Conservation (phyloP, 805 yeast species). For the Yarrowia yakushimensis region DNA sequence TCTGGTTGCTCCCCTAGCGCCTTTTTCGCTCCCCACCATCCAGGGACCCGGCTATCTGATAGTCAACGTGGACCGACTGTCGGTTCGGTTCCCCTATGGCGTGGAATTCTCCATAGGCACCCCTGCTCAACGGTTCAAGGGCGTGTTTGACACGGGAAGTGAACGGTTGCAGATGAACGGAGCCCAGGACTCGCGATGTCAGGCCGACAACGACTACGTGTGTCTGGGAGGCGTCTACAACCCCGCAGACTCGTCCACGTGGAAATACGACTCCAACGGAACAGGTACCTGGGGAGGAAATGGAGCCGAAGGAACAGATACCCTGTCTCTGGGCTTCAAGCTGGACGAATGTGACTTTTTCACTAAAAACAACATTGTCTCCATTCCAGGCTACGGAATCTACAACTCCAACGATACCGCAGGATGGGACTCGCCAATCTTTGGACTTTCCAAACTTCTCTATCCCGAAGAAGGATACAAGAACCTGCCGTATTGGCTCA, state of each 20-base stretch:
- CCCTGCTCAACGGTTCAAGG: constrained; percentile 2
- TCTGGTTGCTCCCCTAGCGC: background rate
- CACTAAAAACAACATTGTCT: background rate
- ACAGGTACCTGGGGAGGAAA: constrained; percentile 17
- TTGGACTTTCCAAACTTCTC: constrained; percentile 4
- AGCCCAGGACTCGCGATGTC: constrained; percentile 7
- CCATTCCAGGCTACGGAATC: constrained; percentile 8
- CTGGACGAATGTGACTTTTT: background rate
- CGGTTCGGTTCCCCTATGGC: constrained; percentile 16
- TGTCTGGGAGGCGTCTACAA: constrained; percentile 17
- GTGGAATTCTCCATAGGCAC: constrained; percentile 17
- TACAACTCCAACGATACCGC: constrained; percentile 18
- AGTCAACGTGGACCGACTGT: constrained; percentile 11
- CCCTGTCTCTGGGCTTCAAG: background rate
- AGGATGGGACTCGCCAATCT: constrained; percentile 14
- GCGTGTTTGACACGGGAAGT: constrained; percentile 17
- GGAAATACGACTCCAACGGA: background rate
- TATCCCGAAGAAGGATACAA: constrained; percentile 13
- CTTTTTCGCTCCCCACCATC: background rate
- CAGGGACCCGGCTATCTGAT: background rate
- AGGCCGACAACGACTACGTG: background rate
- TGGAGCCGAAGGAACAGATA: constrained; percentile 17
- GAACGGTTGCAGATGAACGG: constrained; percentile 21
- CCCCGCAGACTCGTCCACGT: background rate
- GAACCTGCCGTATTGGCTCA: constrained; percentile 19